Evolutionary conservation across 345 rosid genomes (phyloP), one percentile per base, ranked within the genome.

Genomic region (Populus simonii): DNA sequence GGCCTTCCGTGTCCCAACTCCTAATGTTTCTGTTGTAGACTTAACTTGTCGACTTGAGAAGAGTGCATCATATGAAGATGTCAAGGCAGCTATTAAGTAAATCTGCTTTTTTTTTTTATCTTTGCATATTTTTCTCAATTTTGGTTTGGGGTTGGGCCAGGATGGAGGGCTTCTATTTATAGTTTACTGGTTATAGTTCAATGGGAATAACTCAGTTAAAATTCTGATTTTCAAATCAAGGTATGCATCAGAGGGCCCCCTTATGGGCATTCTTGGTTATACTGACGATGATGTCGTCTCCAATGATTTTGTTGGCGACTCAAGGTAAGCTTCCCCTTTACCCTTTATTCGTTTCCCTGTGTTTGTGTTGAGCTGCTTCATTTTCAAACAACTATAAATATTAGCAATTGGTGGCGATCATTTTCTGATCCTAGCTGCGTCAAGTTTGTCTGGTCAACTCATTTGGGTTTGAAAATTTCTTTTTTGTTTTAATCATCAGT

Each of bases 1-100:
- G 99, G 99, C 99, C 25, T 96, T 96, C 93, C 95, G 99, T 77
- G 98, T 96, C 68, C 98, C 99, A 59, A 96, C 98, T 61, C 77
- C 98, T 7, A 94, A 96, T 80, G 98, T 96, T 53, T 96, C 98
- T 61, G 99, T 96, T 73, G 99, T 94, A 83, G 98, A 96, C 82
- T 85, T 96, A 80, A 96, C 99, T 83, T 94, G 98, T 85, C 94
- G 98, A 81, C 95, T 96, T 86, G 88, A 85, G 83, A 96, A 94
- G 88, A 85, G 92, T 83, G 98, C 99, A 67, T 88, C 97, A 27
- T 96, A 92, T 73, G 97, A 90, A 79, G 96, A 92, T 81, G 96
- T 96, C 77, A 94, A 96, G 85, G 97, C 97, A 51, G 98, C 92
- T 76, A 89, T 96, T 43, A 94, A 90, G 98, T 94, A 89, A 49